Evolutionary conservation across 345 rosid species (phyloP), one percentile per base, ranked within the genome.

Genomic region (Geranium brycei): DNA sequence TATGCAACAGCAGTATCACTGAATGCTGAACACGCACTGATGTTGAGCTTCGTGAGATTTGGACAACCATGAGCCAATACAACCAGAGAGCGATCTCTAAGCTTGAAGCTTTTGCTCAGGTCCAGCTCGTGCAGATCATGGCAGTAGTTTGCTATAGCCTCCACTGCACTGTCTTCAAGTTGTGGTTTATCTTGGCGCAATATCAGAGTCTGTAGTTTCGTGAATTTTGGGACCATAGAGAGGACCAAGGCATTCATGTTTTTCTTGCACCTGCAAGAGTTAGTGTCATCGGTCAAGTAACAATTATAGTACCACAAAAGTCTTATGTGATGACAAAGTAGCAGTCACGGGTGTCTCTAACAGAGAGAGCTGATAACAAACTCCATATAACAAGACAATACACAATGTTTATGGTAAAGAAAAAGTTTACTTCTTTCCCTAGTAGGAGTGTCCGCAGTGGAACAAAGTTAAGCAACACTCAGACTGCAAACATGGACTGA

Each of bases 31-130:
- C 99, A 93, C 3, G 95, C 97, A 19, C 99, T 93, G 65, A 93
- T 86, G 82, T 87, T 93, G 77, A 93, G 97, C 69, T 80, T 93
- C 4, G 78, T 69, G 31, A 93, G 97, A 69, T 82, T 70, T 18
- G 88, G 92, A 38, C 95, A 90, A 63, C 99, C 97, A 63, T 69
- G 88, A 69, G 97, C 96, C 67, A 90, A 69, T 0, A 88, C 86
- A 76, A 75, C 72, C 51, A 93, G 77, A 35, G 97, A 83, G 62
- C 63, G 66, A 65, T 88, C 97, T 17, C 79, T 80, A 19, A 93
- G 96, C 74, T 75, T 93, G 74, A 87, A 88, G 84, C 99, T 93
- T 81, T 88, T 93, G 80, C 99, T 93, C 35, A 93, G 91, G 71
- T 93, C 99, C 72, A 93, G 84, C 62, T 84, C 95, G 78, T 75